A percentile compares a stretch with the other conserved stretches of the same genome.
Evolutionary conservation across 177 flowering plant species (phyloP).

Genomic region (Telopea speciosissima): DNA sequence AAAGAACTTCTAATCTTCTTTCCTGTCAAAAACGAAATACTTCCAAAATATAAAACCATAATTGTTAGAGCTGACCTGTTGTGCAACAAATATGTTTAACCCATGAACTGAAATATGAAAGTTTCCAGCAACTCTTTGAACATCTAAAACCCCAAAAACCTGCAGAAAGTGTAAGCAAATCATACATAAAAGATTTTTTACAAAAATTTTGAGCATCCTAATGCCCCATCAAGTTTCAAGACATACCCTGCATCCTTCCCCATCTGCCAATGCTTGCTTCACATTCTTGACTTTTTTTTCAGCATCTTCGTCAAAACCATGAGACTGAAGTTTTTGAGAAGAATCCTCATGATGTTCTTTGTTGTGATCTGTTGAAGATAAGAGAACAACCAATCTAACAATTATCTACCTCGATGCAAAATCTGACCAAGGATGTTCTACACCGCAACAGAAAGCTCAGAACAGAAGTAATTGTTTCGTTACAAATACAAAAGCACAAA

Average conservation of each 20-base stretch:
- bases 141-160: constrained; percentile 95
- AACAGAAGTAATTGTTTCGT: neutral
- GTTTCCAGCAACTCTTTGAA: constrained; percentile 99
- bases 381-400: neutral
- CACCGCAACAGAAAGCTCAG: neutral
- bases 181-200: neutral
- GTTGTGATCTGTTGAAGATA: constrained; percentile 32
- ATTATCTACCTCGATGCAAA: neutral
- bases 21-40: too few species aligned
- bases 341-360: constrained; percentile 51
- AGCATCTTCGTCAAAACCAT: constrained; percentile 70
- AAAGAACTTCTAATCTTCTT: too few species aligned
- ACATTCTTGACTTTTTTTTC: constrained; percentile 77
- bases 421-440: neutral
- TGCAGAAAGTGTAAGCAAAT: constrained; percentile 24
- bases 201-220: neutral
- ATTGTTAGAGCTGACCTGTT: constrained; percentile 48
- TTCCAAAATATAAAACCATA: too few species aligned
- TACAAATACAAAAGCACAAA: neutral
- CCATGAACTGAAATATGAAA: constrained; percentile 98
- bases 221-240: neutral
- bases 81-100: constrained; percentile 89
- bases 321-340: constrained; percentile 38
- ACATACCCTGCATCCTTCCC: constrained; percentile 95
- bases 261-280: constrained; percentile 69